phyloP scores from a whole-genome alignment of 2,329 filamentous ascomycete species.

The Thyridium curvatum region DNA sequence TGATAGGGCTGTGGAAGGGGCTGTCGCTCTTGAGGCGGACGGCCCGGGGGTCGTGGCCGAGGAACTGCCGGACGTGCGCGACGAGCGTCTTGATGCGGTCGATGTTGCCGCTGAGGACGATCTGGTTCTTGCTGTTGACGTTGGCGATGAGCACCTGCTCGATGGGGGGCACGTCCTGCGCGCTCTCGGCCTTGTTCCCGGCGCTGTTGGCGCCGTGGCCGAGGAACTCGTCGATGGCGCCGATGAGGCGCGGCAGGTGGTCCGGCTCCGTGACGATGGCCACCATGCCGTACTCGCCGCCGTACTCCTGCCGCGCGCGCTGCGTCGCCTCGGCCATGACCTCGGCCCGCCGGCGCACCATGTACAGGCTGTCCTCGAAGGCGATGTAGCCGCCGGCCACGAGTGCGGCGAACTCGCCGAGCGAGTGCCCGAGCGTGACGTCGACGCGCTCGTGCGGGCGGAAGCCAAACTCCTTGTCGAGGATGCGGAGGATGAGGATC shows the following conservation, averaged over 20 bases:
- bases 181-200: conserved; percentile 62
- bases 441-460: conserved; percentile 64
- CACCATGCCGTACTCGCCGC: conserved; percentile 89
- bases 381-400: conserved; percentile 76
- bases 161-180: conserved; percentile 64
- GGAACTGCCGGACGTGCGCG: conserved; percentile 80
- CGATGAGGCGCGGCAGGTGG: conserved; percentile 63
- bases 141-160: conserved; percentile 89
- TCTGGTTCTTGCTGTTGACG: conserved; percentile 93
- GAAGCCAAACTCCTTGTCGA: conserved; percentile 83
- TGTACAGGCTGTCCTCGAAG: conserved; percentile 69
- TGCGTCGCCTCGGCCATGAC: conserved; percentile 75
- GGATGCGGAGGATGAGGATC: conserved; percentile 78
- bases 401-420: conserved; percentile 89
- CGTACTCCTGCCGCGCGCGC: conserved; percentile 57
- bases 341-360: conserved; percentile 73
- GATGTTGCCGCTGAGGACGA: conserved; percentile 85
- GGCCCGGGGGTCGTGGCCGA: conserved; percentile 83
- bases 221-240: conserved; percentile 73
- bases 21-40: conserved; percentile 82
- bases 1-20: conserved; percentile 87
- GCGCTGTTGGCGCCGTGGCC: conserved; percentile 49
- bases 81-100: conserved; percentile 75
- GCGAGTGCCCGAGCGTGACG: conserved; percentile 80
- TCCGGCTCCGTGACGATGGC: conserved; percentile 82